A percentile compares a stretch with the other conserved stretches of the same genome.
Conservation (phyloP, 495 filamentous ascomycete genomes). For the Symbiotaphrina buchneri region DNA sequence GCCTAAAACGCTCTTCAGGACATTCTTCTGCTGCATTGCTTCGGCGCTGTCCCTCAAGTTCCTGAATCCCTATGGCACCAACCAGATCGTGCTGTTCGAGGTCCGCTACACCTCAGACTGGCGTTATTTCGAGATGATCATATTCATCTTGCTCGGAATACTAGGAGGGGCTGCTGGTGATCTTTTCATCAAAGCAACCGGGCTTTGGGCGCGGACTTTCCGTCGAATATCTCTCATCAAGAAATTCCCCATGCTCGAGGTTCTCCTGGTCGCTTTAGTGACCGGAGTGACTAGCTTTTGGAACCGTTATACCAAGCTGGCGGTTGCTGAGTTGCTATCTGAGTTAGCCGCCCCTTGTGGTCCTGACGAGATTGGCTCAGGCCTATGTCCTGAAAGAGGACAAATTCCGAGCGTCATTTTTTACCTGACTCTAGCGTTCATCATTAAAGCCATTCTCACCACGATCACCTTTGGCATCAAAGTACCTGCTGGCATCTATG, state of each 20-base stretch:
- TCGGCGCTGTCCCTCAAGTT: constrained; percentile 83
- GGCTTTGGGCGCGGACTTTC: constrained; percentile 74
- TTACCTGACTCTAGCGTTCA: constrained; percentile 52
- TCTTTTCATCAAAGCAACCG: constrained; percentile 88
- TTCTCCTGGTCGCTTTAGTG: constrained; percentile 63
- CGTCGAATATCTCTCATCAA: constrained; percentile 64
- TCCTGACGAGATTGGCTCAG: constrained; percentile 31
- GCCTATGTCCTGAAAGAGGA: constrained; percentile 55
- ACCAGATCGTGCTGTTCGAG: constrained; percentile 91
- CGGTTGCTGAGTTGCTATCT: constrained; percentile 75
- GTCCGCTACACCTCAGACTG: constrained; percentile 85
- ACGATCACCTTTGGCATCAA: constrained; percentile 86
- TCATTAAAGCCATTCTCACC: constrained; percentile 77
- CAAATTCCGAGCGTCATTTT: constrained; percentile 51
- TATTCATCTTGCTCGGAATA: constrained; percentile 67
- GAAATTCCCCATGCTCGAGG: constrained; percentile 64
- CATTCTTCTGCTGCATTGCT: constrained; percentile 93
- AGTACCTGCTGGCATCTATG: constrained; percentile 88
- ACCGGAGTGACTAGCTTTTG: constrained; percentile 79
- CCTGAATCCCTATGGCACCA: constrained; percentile 84
- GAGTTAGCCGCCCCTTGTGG: constrained; percentile 80
- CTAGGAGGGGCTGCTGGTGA: constrained; percentile 71
- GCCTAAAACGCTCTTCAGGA: constrained; percentile 92
- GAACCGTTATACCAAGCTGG: constrained; percentile 75
- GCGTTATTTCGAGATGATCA: constrained; percentile 75